A percentile compares a stretch with the other conserved stretches of the same genome.
These are phyloP conservation scores for Chytridiales sp. DNA, from an alignment of 371 early-diverging fungal genomes.

Conservation along the genomic window DNA sequence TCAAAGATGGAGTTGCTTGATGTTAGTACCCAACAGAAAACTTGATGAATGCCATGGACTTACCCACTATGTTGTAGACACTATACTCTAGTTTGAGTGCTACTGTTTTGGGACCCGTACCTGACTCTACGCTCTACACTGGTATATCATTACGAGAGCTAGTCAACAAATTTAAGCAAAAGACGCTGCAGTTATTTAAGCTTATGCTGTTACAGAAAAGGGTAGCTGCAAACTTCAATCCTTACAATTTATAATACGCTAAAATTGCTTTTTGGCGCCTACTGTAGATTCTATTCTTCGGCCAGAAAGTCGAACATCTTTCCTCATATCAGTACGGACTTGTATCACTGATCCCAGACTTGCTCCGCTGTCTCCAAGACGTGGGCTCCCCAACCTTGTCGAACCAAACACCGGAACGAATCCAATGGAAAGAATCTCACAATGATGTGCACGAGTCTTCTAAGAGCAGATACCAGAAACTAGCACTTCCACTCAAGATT, in stretches of 20 bases:
- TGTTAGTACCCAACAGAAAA: slow-evolving; percentile 37
- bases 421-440: slow-evolving; percentile 3
- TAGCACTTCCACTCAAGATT: slow-evolving; percentile 69
- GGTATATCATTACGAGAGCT: slow-evolving; percentile 69
- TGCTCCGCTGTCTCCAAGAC: slow-evolving; percentile 62
- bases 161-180: slow-evolving; percentile 68
- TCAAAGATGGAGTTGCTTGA: slow-evolving; percentile 72
- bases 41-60: not conserved
- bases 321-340: slow-evolving; percentile 79
- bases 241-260: not conserved
- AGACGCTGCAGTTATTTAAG: slow-evolving; percentile 73
- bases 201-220: slow-evolving; percentile 71
- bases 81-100: slow-evolving; percentile 61
- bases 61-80: slow-evolving; percentile 46
- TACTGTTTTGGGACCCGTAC: slow-evolving; percentile 59
- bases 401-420: not conserved
- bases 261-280: not conserved
- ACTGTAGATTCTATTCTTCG: slow-evolving; percentile 78
- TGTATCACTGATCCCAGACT: slow-evolving; percentile 70
- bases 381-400: slow-evolving; percentile 62
- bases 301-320: slow-evolving; percentile 74
- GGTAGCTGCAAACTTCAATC: slow-evolving; percentile 21
- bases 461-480: slow-evolving; percentile 44
- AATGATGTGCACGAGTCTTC: slow-evolving; percentile 15
- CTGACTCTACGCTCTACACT: slow-evolving; percentile 55